Conservation (phyloP, 768 basidiomycete genomes). For the Boletales sp. region DNA sequence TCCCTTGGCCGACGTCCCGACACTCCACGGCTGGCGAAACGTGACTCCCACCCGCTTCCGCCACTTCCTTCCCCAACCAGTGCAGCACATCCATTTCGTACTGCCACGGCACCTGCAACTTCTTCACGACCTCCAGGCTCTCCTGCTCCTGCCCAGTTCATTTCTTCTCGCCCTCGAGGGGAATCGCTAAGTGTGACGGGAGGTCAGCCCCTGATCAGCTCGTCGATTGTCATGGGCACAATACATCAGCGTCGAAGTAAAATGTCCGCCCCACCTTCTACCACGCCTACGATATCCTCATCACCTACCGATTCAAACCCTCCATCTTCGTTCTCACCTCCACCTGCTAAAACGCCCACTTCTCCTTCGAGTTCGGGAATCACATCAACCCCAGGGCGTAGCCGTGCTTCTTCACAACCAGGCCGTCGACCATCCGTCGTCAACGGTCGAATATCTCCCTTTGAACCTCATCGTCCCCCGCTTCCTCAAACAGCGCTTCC, state of each 20-base stretch:
- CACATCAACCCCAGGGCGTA: slow-evolving; percentile 42
- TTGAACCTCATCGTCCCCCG: slow-evolving; percentile 49
- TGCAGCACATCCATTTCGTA: slow-evolving; percentile 28
- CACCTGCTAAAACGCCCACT: slow-evolving; percentile 26
- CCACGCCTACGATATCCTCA: slow-evolving; percentile 17
- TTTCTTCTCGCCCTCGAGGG: slow-evolving; percentile 53
- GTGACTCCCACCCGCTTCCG: slow-evolving; percentile 64
- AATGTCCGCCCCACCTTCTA: slow-evolving; percentile 54
- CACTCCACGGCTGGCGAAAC: slow-evolving; percentile 40
- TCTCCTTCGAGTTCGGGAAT: slow-evolving; percentile 41
- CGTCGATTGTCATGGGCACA: slow-evolving; percentile 57
- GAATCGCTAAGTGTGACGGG: slow-evolving; percentile 40
- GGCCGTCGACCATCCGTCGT: slow-evolving; percentile 62
- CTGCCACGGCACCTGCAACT: slow-evolving; percentile 12
- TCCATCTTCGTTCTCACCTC: slow-evolving; percentile 34
- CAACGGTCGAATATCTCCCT: slow-evolving; percentile 49
- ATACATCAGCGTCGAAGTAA: slow-evolving; percentile 68
- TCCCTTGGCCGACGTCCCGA: slow-evolving; percentile 36
- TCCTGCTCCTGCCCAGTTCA: slow-evolving; percentile 36
- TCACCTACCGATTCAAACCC: slow-evolving; percentile 38
- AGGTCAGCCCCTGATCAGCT: slow-evolving; percentile 49
- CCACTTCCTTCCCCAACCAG: slow-evolving; percentile 54
- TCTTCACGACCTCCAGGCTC: slow-evolving; percentile 46
- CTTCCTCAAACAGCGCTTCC: slow-evolving; percentile 43
- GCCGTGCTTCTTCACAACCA: slow-evolving; percentile 74